Percentiles rank a stretch among this genome's conserved stretches.
Evolutionary conservation across 306 rosid genomes (phyloP).

Genomic region (Astragalus glycyphyllos): DNA sequence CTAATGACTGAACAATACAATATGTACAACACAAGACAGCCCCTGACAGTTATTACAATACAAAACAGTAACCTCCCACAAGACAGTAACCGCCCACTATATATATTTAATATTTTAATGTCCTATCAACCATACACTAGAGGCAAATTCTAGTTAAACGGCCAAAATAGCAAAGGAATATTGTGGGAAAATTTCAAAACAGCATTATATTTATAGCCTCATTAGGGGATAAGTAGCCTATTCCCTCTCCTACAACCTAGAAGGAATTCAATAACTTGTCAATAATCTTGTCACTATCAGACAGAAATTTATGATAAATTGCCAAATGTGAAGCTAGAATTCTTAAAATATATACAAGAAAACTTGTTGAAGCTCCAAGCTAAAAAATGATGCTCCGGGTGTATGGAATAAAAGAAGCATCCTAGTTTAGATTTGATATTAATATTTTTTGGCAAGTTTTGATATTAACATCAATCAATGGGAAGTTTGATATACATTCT

Average conservation of each 20-base stretch:
- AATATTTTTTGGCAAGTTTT: constrained; percentile 18
- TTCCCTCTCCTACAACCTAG: background rate
- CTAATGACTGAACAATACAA: too few relatives aligned
- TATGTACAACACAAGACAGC: too few relatives aligned
- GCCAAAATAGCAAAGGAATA: background rate
- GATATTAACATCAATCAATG: constrained; percentile 7
- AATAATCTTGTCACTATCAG: constrained; percentile 1
- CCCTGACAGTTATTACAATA: too few relatives aligned
- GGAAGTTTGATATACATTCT: constrained; percentile 20
- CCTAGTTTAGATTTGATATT: constrained; percentile 23
- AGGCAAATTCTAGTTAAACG: too few relatives aligned
- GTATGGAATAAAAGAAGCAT: background rate
- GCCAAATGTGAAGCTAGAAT: constrained; percentile 8
- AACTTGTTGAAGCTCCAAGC: constrained; percentile 11
- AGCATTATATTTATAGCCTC: background rate
- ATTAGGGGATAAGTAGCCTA: background rate
- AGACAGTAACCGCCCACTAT: too few relatives aligned
- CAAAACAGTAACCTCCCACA: too few relatives aligned
- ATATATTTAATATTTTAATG: too few relatives aligned
- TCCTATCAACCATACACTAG: background rate
- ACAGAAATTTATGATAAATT: constrained; percentile 12
- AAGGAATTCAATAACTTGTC: background rate
- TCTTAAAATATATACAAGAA: constrained; percentile 29
- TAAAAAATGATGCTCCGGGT: constrained; percentile 6
- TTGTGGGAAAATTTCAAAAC: background rate